These are phyloP conservation scores for Ciborinia camelliae DNA, from an alignment of 2,329 filamentous ascomycete genomes.

Conservation along the genomic window DNA sequence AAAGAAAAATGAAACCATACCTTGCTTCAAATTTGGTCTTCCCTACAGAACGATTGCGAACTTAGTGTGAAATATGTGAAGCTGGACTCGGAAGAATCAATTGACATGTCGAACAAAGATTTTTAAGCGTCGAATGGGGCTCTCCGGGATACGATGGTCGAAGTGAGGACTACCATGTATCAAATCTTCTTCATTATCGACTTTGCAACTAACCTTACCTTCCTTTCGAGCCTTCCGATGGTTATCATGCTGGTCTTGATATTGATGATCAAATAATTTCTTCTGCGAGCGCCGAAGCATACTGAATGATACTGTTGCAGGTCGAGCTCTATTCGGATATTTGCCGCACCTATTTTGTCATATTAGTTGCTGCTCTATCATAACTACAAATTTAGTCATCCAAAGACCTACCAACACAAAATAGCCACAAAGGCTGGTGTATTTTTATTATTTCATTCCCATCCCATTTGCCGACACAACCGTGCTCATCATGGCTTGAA, in stretches of 20 bases:
- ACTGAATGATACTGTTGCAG: background rate
- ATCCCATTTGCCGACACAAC: background rate
- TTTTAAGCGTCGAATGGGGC: background rate
- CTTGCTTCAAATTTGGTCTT: slow-evolving; percentile 10
- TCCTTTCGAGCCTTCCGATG: background rate
- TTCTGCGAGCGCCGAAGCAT: background rate
- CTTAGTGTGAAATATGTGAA: slow-evolving; percentile 13
- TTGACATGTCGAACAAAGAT: slow-evolving; percentile 1
- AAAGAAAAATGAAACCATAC: slow-evolving; percentile 15
- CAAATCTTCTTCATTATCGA: background rate
- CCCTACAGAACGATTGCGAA: background rate
- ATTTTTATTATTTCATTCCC: background rate
- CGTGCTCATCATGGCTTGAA: background rate
- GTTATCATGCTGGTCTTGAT: background rate
- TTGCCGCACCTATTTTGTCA: background rate
- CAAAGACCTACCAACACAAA: background rate
- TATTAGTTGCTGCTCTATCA: background rate
- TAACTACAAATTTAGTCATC: background rate
- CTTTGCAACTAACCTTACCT: background rate
- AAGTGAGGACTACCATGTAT: background rate
- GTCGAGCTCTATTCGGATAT: background rate
- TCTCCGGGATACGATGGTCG: background rate
- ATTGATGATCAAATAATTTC: background rate
- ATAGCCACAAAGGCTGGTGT: background rate
- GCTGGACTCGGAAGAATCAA: background rate